These are phyloP conservation scores for Ophiocordyceps unilateralis DNA, from an alignment of 2,329 filamentous ascomycete genomes.

Conservation along the genomic window DNA sequence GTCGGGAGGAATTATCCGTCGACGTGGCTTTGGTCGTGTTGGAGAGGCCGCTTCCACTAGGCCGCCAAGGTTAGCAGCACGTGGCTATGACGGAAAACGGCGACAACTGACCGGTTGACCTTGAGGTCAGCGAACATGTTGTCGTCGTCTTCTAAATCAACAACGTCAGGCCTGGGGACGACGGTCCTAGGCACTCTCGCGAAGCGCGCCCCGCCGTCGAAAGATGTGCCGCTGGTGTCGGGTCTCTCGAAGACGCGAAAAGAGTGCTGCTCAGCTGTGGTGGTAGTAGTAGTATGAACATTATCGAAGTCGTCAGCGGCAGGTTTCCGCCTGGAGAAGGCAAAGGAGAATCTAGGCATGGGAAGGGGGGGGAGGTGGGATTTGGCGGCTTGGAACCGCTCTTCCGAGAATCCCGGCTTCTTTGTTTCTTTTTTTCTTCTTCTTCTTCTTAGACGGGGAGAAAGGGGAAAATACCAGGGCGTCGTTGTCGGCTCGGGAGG, in stretches of 20 bases:
- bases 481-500: background rate
- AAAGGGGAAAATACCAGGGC: background rate
- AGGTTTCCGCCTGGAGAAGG: conserved; percentile 42
- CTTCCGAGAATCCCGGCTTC: no score
- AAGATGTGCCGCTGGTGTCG: conserved; percentile 27
- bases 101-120: conserved; percentile 32
- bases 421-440: no score
- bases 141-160: conserved; percentile 30
- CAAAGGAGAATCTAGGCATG: conserved; percentile 46
- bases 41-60: conserved; percentile 40
- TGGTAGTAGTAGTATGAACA: conserved; percentile 18
- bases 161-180: conserved; percentile 19
- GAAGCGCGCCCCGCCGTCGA: conserved; percentile 30
- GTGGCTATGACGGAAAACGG: background rate
- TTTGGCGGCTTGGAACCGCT: background rate
- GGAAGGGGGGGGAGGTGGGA: conserved; percentile 2
- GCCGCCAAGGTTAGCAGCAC: conserved; percentile 17
- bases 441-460: background rate
- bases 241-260: conserved; percentile 41
- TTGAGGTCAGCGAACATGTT: conserved; percentile 43
- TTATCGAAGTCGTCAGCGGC: conserved; percentile 37
- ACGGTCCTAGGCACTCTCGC: conserved; percentile 18
- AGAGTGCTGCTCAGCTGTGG: conserved; percentile 26
- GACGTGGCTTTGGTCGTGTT: conserved; percentile 43
- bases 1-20: conserved; percentile 42